These are phyloP conservation scores for Euphorbia pulcherrima DNA, from an alignment of 345 rosid genomes.

Conservation along the genomic window DNA sequence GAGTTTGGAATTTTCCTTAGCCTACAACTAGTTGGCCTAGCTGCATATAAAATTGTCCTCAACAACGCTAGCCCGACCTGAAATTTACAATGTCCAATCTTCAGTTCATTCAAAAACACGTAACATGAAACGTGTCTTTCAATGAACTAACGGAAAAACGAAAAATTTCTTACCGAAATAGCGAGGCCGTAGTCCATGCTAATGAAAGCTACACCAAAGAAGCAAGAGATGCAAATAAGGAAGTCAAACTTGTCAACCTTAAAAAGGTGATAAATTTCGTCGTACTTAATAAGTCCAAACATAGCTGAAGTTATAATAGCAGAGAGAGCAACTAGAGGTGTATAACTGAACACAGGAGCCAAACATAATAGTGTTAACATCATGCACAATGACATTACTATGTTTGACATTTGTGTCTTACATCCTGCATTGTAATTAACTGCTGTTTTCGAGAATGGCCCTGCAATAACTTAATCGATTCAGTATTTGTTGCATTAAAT, in stretches of 20 bases:
- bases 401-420: slow-evolving; percentile 65
- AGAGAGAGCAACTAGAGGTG: slow-evolving; percentile 83
- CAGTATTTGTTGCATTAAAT: no score
- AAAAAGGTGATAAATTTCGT: slow-evolving; percentile 54
- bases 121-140: no score
- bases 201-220: slow-evolving; percentile 71
- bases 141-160: no score
- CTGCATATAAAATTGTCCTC: slow-evolving; percentile 62
- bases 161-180: slow-evolving; percentile 49
- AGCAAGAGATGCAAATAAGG: slow-evolving; percentile 66
- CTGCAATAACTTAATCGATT: slow-evolving; percentile 35
- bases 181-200: slow-evolving; percentile 81
- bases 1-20: slow-evolving; percentile 64
- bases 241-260: slow-evolving; percentile 86
- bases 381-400: slow-evolving; percentile 81
- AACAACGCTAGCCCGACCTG: slow-evolving; percentile 59
- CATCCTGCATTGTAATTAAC: slow-evolving; percentile 82
- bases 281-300: slow-evolving; percentile 72
- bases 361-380: slow-evolving; percentile 68
- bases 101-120: no score
- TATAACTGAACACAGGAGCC: slow-evolving; percentile 80
- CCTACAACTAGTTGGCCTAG: slow-evolving; percentile 74
- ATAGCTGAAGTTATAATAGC: slow-evolving; percentile 90
- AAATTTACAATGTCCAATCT: not conserved
- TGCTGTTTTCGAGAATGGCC: slow-evolving; percentile 92